Evolutionary conservation across 140 eudicot genomes (phyloP).

Genomic region (Stevia rebaudiana): DNA sequence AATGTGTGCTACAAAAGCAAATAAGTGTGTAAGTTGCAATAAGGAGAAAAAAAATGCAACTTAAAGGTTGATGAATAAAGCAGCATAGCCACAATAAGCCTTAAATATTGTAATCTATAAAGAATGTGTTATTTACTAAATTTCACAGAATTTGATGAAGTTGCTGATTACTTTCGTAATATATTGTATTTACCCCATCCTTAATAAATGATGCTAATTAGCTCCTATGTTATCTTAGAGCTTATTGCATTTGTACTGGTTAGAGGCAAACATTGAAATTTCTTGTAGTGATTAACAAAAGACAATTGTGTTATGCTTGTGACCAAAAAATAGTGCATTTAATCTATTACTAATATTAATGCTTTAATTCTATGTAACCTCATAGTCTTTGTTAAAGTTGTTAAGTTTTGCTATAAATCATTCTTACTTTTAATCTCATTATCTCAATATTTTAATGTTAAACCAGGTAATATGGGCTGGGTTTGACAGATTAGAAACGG

Average conservation of each 20-base stretch:
- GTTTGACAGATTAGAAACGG: conserved; percentile 41
- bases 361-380: background rate
- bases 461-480: conserved; percentile 57
- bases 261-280: background rate
- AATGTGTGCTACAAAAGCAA: conserved; percentile 4
- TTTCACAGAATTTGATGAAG: background rate
- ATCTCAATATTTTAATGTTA: conserved; percentile 14
- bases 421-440: background rate
- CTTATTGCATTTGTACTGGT: background rate
- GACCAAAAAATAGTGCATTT: conserved; percentile 4
- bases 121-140: background rate
- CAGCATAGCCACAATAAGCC: background rate
- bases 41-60: background rate
- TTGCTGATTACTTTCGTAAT: background rate
- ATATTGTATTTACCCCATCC: background rate
- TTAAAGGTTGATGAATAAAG: conserved; percentile 11
- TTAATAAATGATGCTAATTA: background rate
- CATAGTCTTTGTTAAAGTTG: background rate
- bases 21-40: background rate
- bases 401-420: conserved; percentile 4
- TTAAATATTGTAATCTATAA: background rate
- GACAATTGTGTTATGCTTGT: background rate
- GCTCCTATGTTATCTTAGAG: conserved; percentile 4
- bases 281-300: background rate
- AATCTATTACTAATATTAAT: background rate